Evolutionary conservation across 179 eudicot species (phyloP), one percentile per base, ranked within the genome.

Genomic region (Drosera spatulata): DNA sequence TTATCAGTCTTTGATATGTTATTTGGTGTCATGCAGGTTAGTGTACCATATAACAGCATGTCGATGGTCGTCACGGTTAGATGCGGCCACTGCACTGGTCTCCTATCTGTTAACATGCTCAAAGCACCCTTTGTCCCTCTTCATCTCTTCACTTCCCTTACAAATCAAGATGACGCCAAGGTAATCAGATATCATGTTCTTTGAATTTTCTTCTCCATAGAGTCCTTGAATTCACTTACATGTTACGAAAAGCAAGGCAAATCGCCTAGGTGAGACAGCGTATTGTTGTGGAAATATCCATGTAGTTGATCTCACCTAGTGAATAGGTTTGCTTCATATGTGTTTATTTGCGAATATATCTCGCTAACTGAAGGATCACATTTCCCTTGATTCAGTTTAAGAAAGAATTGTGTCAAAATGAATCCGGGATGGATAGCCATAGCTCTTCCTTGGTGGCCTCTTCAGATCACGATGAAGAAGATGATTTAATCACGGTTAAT

Each of bases 71-170:
- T 83, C 46, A 79, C 88, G 47, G 93, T 87, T 7, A 77, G 78
- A 67, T 87, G 96, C 68, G 93, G 93, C 12, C 88, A 80, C 60
- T 87, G 96, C 79, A 67, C 61, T 53, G 69, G 70, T 62, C 86
- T 87, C 59, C 81, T 87, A 62, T 79, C 93, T 3, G 91, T 85
- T 55, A 79, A 85, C 80, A 87, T 87, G 95, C 58, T 72, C 61
- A 80, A 77, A 70, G 82, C 88, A 50, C 73, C 85, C 11, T 76
- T 82, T 71, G 63, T 73, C 56, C 91, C 91, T 39, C 67, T 85
- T 38, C 83, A 82, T 55, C 80, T 82, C 56, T 72, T 82, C 44
- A 58, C 88, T 58, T 44, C 91, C 61, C 74, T 79, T 52, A 64
- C 70, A 11, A 42, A 58, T 10, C 49, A 41, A 5, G 45, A 51